Percentiles rank a stretch among this genome's conserved stretches.
phyloP scores from a whole-genome alignment of 768 basidiomycete genomes.

The Pisolithus microcarpus region DNA sequence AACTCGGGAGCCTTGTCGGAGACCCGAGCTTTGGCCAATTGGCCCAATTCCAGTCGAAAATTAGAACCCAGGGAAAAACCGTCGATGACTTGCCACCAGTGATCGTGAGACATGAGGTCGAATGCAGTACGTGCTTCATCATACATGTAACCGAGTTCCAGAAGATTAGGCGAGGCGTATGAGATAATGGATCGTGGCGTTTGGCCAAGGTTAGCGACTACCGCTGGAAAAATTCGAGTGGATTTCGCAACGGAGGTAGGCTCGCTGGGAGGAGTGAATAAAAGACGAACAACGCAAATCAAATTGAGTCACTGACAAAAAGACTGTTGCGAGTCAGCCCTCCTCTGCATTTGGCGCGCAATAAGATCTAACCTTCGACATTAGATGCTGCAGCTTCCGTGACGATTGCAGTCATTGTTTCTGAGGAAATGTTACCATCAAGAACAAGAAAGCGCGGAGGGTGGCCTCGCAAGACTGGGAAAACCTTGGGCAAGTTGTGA shows the following conservation, averaged over 20 bases:
- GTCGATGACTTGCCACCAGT: constrained; percentile 65
- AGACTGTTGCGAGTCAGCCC: constrained; percentile 37
- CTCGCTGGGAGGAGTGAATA: constrained; percentile 48
- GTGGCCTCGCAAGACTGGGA: constrained; percentile 40
- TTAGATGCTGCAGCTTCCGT: constrained; percentile 39
- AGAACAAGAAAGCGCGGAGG: constrained; percentile 57
- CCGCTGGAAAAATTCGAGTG: constrained; percentile 56
- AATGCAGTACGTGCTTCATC: constrained; percentile 39
- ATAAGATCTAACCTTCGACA: constrained; percentile 45
- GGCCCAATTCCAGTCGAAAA: constrained; percentile 61
- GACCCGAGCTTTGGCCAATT: constrained; percentile 43
- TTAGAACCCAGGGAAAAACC: constrained; percentile 55
- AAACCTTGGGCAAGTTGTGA: constrained; percentile 34
- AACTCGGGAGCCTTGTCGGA: constrained; percentile 33
- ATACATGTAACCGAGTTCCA: constrained; percentile 66
- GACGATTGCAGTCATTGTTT: constrained; percentile 46
- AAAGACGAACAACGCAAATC: background rate
- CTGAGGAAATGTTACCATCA: constrained; percentile 67
- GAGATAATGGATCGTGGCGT: constrained; percentile 43
- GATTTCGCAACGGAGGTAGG: constrained; percentile 90
- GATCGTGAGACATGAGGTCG: constrained; percentile 44
- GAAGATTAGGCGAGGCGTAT: constrained; percentile 77
- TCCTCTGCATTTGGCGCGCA: background rate
- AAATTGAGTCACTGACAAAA: constrained; percentile 51
- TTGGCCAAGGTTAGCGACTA: constrained; percentile 34